These are phyloP conservation scores for Tilletia caries DNA, from an alignment of 1,284 basidiomycete genomes.

Conservation along the genomic window DNA sequence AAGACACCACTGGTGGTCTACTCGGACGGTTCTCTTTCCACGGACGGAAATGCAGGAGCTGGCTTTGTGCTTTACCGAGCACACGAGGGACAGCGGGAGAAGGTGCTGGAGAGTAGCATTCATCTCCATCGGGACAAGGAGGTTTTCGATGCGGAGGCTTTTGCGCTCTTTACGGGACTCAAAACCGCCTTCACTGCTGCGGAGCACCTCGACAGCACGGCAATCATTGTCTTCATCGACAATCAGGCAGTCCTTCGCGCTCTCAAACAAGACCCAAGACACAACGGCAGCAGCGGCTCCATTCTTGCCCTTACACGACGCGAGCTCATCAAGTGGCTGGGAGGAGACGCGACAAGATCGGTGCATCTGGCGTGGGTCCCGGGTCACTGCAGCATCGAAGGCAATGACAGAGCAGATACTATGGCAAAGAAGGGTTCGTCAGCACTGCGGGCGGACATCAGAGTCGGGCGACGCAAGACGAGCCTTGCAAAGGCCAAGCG, in stretches of 20 bases:
- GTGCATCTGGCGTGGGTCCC: background rate
- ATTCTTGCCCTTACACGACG: background rate
- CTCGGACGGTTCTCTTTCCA: too few species aligned
- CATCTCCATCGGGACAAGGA: background rate
- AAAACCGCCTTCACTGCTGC: background rate
- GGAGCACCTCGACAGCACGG: too few species aligned
- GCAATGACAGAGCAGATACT: background rate
- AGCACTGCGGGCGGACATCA: background rate
- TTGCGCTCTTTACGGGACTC: background rate
- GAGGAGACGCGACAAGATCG: too few species aligned
- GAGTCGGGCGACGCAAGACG: background rate
- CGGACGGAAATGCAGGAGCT: background rate
- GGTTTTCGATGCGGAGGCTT: slow-evolving; percentile 1
- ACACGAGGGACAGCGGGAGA: background rate
- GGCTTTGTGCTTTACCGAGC: background rate
- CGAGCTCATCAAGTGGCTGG: background rate
- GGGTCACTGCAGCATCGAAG: background rate
- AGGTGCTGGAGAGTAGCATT: too few species aligned
- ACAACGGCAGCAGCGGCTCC: background rate
- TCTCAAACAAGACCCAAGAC: background rate
- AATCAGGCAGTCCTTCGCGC: background rate
- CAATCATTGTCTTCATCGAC: background rate
- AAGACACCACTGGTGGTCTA: too few species aligned
- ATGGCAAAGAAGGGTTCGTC: background rate
- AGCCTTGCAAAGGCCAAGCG: background rate